Percentiles rank a stretch among this genome's conserved stretches.
phyloP scores from a whole-genome alignment of 176 grass and related monocot genomes.

The Poa pratensis region DNA sequence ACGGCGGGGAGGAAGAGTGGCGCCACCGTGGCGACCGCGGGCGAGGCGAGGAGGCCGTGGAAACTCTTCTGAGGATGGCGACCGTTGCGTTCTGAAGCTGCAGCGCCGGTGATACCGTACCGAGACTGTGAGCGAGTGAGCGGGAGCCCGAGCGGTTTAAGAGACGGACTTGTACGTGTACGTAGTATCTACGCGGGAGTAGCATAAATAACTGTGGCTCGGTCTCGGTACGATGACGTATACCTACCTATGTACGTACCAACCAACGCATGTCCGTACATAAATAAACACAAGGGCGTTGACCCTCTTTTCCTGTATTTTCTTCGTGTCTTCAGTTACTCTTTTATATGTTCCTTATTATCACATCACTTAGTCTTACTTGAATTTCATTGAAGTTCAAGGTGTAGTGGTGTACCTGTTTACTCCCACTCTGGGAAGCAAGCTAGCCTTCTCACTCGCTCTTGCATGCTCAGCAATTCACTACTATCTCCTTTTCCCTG shows the following conservation, averaged over 20 bases:
- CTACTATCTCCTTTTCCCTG: no score
- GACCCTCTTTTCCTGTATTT: neutral
- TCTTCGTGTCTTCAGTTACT: no score
- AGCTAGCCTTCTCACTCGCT: no score
- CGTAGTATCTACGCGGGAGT: no score
- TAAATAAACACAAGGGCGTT: constrained; percentile 17
- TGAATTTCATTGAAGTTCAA: no score
- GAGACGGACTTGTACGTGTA: neutral
- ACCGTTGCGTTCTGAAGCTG: constrained; percentile 9
- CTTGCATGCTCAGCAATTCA: no score
- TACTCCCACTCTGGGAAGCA: no score
- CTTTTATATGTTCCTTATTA: no score
- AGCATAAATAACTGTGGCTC: constrained; percentile 33
- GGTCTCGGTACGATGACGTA: constrained; percentile 6
- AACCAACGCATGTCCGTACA: neutral
- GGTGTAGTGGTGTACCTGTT: no score
- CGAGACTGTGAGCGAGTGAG: neutral
- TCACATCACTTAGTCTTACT: no score
- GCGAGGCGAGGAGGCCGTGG: constrained; percentile 2
- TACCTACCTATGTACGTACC: neutral
- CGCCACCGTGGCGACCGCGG: neutral
- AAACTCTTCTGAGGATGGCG: constrained; percentile 38
- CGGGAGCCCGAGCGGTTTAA: neutral
- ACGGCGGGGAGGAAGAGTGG: constrained; percentile 1
- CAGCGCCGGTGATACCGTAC: neutral